Evolutionary conservation across 2,329 filamentous ascomycete genomes (phyloP), one percentile per base, ranked within the genome.

Genomic region (Monosporascus cannonballus): DNA sequence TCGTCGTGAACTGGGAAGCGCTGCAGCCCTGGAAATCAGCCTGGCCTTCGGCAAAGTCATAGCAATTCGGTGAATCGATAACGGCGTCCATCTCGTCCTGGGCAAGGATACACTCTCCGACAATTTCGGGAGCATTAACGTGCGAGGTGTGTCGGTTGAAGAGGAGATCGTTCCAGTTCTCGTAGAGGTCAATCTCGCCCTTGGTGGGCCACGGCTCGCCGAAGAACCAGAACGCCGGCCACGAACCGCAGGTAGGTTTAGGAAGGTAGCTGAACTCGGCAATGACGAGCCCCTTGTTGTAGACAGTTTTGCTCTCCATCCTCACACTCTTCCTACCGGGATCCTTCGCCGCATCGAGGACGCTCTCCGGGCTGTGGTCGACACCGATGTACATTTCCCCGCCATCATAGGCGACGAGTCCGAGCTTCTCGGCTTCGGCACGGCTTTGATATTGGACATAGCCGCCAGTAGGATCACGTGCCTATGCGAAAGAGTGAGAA

Each of bases 261-360:
- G 87, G 87, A 71, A 91, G 83, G 61, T 90, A 86, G 15, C 72
- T 75, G 58, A 90, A 80, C 63, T 89, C 83, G 45, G 85, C 74
- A 44, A 91, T 81, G 61, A 90, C 79, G 27, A 90, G 79, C 25
- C 85, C 87, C 53, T 83, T 76, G 56, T 76, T 81, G 71, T 86
- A 91, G 6, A 69, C 65, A 48, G 76, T 75, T 53, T 77, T 83
- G 64, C 84, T 87, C 56, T 83, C 79, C 17, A 91, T 66, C 38
- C 87, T 78, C 30, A 91, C 81, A 59, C 84, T 87, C 56, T 69
- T 70, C 20, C 79, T 73, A 42, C 74, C 75, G 36, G 7, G 61
- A 52, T 49, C 66, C 61, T 6, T 50, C 52, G 48, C 48, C 45
- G 6, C 56, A 34, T 59, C 52, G 18, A 52, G 50, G 27, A 53